These are phyloP conservation scores for Pichia cactophila DNA, from an alignment of 1,139 yeast genomes.

Conservation along the genomic window DNA sequence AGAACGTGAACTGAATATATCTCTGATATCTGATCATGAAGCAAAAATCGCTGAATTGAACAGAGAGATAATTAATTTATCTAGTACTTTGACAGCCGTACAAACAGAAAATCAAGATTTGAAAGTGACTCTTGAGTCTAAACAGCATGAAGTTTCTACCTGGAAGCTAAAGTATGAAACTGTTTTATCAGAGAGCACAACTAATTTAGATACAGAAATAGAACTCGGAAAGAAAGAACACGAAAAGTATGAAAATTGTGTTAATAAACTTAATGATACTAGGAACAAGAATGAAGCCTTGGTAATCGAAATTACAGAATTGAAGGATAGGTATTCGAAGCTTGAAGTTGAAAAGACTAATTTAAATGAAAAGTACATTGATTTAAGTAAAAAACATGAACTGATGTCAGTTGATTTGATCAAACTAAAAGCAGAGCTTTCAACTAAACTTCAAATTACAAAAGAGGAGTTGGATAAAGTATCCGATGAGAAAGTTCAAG, in stretches of 20 bases:
- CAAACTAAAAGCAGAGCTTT: slow-evolving; percentile 3
- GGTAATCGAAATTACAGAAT: background rate
- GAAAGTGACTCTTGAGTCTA: background rate
- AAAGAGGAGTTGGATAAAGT: background rate
- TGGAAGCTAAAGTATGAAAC: slow-evolving; percentile 5
- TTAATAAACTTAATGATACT: background rate
- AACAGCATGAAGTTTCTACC: background rate
- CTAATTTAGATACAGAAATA: background rate
- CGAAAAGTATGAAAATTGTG: background rate
- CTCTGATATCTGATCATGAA: slow-evolving; percentile 2
- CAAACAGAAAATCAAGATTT: background rate
- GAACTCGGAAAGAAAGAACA: background rate
- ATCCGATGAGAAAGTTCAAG: background rate
- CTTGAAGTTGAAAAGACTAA: background rate
- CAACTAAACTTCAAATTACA: background rate
- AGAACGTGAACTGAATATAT: slow-evolving; percentile 6
- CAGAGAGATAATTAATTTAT: background rate
- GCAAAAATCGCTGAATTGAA: slow-evolving; percentile 1
- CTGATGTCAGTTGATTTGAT: background rate
- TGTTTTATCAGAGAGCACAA: background rate
- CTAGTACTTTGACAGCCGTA: background rate
- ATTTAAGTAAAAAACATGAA: background rate
- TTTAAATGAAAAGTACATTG: background rate
- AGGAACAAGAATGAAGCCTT: background rate
- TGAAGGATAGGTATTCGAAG: background rate